Evolutionary conservation across 2,329 filamentous ascomycete genomes (phyloP).

Genomic region (Hortaea sp.): DNA sequence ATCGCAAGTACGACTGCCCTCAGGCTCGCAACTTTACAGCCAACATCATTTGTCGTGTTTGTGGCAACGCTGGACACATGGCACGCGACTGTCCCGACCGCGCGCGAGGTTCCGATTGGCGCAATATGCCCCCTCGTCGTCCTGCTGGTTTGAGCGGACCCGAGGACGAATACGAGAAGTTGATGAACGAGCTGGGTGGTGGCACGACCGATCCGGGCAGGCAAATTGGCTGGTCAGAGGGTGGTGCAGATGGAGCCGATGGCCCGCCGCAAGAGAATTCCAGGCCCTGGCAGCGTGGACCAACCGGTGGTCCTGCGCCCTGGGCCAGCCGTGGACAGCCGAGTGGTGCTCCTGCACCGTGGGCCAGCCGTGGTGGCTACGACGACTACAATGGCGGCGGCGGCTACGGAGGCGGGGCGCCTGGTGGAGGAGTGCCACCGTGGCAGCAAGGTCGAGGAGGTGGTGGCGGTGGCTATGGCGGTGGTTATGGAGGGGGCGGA

Average conservation of each 20-base stretch:
- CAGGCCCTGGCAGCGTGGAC: conserved; percentile 19
- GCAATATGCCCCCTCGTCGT: conserved; percentile 53
- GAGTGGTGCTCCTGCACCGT: conserved; percentile 26
- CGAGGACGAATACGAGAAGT: conserved; percentile 93
- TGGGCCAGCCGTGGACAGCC: conserved; percentile 21
- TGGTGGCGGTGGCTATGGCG: conserved; percentile 6
- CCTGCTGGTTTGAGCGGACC: conserved; percentile 53
- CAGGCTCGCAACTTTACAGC: conserved; percentile 98
- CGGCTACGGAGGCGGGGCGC: conserved; percentile 13
- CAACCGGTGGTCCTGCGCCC: conserved; percentile 25
- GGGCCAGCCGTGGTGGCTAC: conserved; percentile 18
- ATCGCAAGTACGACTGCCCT: conserved; percentile 97
- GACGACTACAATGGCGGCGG: conserved; percentile 14
- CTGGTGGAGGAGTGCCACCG: conserved; percentile 5
- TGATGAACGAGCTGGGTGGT: conserved; percentile 93
- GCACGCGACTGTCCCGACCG: conserved; percentile 94
- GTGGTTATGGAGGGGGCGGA: conserved; percentile 12
- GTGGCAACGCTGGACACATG: conserved; percentile 97
- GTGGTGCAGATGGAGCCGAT: conserved; percentile 39
- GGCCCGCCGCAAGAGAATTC: conserved; percentile 56
- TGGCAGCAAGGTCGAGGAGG: conserved; percentile 17
- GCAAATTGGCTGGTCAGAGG: conserved; percentile 78
- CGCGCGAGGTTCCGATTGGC: conserved; percentile 83
- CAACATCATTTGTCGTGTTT: conserved; percentile 97
- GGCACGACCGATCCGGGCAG: conserved; percentile 50